Conservation (phyloP, 208 protist genomes). For the Acanthamoeba quina region DNA sequence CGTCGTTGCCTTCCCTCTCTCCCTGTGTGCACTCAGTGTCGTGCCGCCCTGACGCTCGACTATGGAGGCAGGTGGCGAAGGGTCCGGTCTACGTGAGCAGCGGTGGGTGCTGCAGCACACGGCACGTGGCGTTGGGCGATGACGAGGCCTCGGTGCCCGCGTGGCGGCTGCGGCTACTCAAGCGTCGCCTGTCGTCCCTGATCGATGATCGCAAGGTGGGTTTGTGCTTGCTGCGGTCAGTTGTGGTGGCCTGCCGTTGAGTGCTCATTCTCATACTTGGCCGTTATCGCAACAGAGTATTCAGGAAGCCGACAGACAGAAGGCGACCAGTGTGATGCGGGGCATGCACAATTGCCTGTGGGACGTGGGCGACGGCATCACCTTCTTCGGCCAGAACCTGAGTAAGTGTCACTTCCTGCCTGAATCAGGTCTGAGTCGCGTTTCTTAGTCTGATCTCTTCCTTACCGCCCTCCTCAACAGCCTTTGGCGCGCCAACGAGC, state of each 20-base stretch:
- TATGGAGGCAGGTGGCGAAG: not conserved
- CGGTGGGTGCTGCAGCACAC: not conserved
- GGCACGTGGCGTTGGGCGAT: not conserved
- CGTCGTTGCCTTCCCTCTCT: not conserved
- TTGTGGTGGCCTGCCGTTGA: not conserved
- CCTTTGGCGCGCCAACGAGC: not conserved
- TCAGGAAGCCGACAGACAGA: not conserved
- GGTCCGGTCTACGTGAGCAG: constrained; percentile 29
- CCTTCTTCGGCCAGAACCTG: not conserved
- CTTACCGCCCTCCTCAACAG: not conserved
- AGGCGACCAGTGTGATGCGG: constrained; percentile 2
- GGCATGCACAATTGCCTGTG: not conserved
- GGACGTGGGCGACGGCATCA: constrained; percentile 30
- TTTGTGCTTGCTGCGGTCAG: not conserved
- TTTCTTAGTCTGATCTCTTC: no score
- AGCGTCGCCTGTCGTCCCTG: not conserved
- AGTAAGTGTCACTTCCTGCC: not conserved
- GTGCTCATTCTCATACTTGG: not conserved
- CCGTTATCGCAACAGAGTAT: not conserved
- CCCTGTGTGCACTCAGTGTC: no score
- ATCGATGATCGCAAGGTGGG: not conserved
- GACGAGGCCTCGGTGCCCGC: not conserved
- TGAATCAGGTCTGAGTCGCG: not conserved
- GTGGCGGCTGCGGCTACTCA: not conserved
- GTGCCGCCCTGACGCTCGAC: no score